These are phyloP conservation scores for Penicillium sp. DNA, from an alignment of 2,329 filamentous ascomycete species.

Conservation along the genomic window DNA sequence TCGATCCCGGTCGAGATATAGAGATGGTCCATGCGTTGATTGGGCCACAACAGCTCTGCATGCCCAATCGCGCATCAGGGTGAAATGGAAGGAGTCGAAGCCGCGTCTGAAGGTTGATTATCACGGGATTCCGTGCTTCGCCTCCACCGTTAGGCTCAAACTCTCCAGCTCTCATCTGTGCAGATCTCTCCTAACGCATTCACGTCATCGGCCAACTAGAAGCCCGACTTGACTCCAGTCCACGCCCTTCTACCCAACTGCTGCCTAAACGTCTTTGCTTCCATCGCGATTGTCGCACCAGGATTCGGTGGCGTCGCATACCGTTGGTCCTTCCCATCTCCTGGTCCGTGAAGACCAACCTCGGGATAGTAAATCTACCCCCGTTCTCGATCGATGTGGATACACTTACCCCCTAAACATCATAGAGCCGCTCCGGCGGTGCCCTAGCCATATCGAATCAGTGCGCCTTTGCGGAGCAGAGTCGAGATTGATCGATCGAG, in stretches of 20 bases:
- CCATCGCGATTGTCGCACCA: conserved; percentile 10
- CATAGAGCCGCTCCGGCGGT: conserved; percentile 12
- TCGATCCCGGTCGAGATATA: conserved; percentile 11
- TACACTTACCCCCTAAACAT: conserved; percentile 6
- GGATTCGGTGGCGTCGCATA: conserved; percentile 8
- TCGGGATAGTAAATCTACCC: conserved; percentile 7
- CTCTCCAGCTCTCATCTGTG: conserved; percentile 5
- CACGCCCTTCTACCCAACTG: conserved; percentile 23
- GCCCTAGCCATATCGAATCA: conserved; percentile 11
- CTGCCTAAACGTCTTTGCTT: conserved; percentile 19
- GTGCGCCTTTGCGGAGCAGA: conserved; percentile 6
- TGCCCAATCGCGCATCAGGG: conserved; percentile 16
- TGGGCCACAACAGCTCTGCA: conserved; percentile 17
- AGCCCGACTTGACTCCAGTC: conserved; percentile 9
- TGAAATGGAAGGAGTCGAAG: background rate
- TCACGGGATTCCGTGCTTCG: conserved; percentile 17
- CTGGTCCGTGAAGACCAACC: conserved; percentile 12
- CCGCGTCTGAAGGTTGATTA: background rate
- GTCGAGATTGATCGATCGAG: conserved; percentile 20
- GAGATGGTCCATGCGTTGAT: conserved; percentile 24
- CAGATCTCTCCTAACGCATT: conserved; percentile 17
- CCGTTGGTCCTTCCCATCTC: background rate
- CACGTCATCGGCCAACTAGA: conserved; percentile 14
- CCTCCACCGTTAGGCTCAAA: conserved; percentile 18
- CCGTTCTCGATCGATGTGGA: conserved; percentile 8